phyloP scores from a whole-genome alignment of 495 filamentous ascomycete species.

The Chaetomium cochliodes region DNA sequence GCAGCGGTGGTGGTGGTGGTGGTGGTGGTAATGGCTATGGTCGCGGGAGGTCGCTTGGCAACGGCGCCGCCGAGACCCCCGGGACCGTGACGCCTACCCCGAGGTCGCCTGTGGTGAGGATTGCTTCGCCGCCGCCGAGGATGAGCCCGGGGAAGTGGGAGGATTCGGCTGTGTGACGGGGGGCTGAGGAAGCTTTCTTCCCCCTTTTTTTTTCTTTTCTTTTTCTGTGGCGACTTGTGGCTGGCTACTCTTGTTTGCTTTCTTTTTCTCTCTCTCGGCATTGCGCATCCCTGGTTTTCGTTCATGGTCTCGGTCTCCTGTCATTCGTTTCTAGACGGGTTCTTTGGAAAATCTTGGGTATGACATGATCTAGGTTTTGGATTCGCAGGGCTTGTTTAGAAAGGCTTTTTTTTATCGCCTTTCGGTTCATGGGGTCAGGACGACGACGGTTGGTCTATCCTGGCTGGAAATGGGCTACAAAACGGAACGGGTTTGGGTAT shows the following conservation, averaged over 20 bases:
- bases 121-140: constrained; percentile 21
- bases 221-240: too few species aligned
- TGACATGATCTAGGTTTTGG: background rate
- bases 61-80: background rate
- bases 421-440: background rate
- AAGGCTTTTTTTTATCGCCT: background rate
- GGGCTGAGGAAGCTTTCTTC: background rate
- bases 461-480: background rate
- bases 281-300: background rate
- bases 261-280: background rate
- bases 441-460: background rate
- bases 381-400: background rate
- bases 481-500: background rate
- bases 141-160: background rate
- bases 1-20: background rate
- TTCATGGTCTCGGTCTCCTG: background rate
- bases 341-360: background rate
- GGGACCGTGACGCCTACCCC: background rate
- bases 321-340: background rate
- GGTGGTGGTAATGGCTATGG: background rate
- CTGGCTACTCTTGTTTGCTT: background rate
- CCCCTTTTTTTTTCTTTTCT: too few species aligned
- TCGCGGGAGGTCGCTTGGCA: background rate
- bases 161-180: constrained; percentile 6
- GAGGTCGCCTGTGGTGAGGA: constrained; percentile 24